phyloP scores from a whole-genome alignment of 495 filamentous ascomycete genomes.

The Trichoderma asperelloides region DNA sequence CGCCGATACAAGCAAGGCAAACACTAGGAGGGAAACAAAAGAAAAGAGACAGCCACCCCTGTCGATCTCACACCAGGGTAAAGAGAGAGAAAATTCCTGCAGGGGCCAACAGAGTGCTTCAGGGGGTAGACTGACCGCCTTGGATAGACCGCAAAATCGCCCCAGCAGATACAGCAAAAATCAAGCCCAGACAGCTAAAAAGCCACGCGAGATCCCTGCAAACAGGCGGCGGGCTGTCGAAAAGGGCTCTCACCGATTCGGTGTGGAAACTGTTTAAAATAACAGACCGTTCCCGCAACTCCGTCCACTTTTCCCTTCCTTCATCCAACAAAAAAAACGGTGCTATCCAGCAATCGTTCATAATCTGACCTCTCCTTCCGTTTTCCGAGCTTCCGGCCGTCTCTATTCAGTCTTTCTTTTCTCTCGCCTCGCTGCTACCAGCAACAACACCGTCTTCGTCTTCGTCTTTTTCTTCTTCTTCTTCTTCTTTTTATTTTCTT shows the following conservation, averaged over 20 bases:
- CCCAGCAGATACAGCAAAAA: not conserved
- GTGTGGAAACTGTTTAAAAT: constrained; percentile 2
- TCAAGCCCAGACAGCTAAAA: not conserved
- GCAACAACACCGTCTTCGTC: not conserved
- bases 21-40: not conserved
- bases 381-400: constrained; percentile 1
- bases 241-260: not conserved
- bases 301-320: constrained; percentile 2
- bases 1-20: constrained; percentile 4
- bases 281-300: constrained; percentile 5
- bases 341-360: not conserved
- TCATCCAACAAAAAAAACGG: constrained; percentile 5
- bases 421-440: not conserved
- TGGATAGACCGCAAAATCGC: constrained; percentile 3
- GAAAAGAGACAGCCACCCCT: not conserved
- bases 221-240: not conserved
- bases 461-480: not conserved
- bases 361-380: not conserved
- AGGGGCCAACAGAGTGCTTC: not conserved
- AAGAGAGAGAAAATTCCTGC: not conserved
- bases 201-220: constrained; percentile 2
- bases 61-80: not conserved
- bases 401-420: not conserved
- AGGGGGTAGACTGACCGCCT: constrained; percentile 2
- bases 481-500: no score